Evolutionary conservation across 495 filamentous ascomycete genomes (phyloP).

Genomic region (Hypoxylon rickii): DNA sequence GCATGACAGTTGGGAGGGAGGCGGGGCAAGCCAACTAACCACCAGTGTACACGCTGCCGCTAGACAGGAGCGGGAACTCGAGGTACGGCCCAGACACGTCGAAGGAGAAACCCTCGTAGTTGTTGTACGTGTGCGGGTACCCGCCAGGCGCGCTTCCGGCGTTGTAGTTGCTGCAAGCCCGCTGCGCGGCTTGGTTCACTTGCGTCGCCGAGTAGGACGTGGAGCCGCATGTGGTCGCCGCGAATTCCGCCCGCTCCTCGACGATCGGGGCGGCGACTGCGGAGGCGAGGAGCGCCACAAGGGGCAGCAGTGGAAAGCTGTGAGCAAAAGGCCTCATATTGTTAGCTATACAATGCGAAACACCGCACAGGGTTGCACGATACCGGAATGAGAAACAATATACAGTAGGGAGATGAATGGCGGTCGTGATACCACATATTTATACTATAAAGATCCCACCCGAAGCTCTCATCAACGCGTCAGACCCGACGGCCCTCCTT

Average conservation of each 20-base stretch:
- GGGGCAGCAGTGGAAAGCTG: constrained; percentile 21
- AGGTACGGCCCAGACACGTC: constrained; percentile 61
- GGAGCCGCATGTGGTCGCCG: constrained; percentile 48
- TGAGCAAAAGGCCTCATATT: not conserved
- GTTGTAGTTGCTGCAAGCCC: constrained; percentile 44
- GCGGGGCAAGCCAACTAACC: constrained; percentile 44
- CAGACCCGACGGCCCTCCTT: constrained; percentile 31
- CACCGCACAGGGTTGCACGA: too few species aligned
- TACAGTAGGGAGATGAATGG: too few species aligned
- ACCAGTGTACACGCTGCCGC: constrained; percentile 56
- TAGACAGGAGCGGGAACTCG: constrained; percentile 64
- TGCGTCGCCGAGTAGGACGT: constrained; percentile 54
- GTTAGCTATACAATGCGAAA: not conserved
- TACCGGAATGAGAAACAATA: too few species aligned
- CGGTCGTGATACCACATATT: too few species aligned
- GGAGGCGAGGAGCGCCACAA: constrained; percentile 28
- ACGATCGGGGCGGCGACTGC: constrained; percentile 21
- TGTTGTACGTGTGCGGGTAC: constrained; percentile 68
- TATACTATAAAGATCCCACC: not conserved
- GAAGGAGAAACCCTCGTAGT: constrained; percentile 70
- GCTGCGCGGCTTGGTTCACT: constrained; percentile 37
- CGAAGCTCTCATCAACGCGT: not conserved
- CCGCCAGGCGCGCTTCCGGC: constrained; percentile 46
- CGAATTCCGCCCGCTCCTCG: constrained; percentile 30
- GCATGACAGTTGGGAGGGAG: not conserved